Evolutionary conservation across 805 yeast species (phyloP).

Genomic region (Saccharomycopsis capsularis): DNA sequence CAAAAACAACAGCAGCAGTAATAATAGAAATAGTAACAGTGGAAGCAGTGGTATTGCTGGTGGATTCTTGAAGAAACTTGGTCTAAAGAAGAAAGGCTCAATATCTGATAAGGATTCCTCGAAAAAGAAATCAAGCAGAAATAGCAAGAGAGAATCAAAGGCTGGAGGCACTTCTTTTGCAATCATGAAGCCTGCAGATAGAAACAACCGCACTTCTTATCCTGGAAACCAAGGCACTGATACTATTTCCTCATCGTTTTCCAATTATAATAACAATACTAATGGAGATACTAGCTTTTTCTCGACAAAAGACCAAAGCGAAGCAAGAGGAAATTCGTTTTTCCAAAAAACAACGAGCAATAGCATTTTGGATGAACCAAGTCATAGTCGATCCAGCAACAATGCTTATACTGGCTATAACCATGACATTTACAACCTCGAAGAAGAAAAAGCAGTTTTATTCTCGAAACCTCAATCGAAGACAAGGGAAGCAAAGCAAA

Average conservation of each 20-base stretch:
- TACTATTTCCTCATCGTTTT: neutral
- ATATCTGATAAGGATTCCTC: neutral
- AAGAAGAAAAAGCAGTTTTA: slow-evolving; percentile 12
- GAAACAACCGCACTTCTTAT: neutral
- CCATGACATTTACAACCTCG: slow-evolving; percentile 9
- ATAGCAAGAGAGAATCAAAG: slow-evolving; percentile 1
- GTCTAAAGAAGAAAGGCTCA: slow-evolving; percentile 15
- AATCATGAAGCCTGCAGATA: neutral
- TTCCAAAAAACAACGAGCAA: neutral
- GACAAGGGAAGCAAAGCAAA: neutral
- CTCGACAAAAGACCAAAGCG: too few species aligned
- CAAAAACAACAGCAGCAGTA: neutral
- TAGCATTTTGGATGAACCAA: too few species aligned
- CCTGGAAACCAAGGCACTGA: neutral
- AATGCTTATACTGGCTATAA: neutral
- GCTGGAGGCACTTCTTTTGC: neutral
- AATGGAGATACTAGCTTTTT: neutral
- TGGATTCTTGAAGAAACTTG: slow-evolving; percentile 20
- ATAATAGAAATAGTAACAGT: slow-evolving; percentile 1
- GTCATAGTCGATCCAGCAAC: too few species aligned
- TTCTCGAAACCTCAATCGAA: neutral
- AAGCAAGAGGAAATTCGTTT: neutral
- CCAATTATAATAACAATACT: too few species aligned
- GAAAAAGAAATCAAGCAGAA: neutral
- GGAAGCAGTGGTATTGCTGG: slow-evolving; percentile 18